Percentiles rank a stretch among this genome's conserved stretches.
phyloP scores from a whole-genome alignment of 306 rosid genomes.

The Glycine latifolia region DNA sequence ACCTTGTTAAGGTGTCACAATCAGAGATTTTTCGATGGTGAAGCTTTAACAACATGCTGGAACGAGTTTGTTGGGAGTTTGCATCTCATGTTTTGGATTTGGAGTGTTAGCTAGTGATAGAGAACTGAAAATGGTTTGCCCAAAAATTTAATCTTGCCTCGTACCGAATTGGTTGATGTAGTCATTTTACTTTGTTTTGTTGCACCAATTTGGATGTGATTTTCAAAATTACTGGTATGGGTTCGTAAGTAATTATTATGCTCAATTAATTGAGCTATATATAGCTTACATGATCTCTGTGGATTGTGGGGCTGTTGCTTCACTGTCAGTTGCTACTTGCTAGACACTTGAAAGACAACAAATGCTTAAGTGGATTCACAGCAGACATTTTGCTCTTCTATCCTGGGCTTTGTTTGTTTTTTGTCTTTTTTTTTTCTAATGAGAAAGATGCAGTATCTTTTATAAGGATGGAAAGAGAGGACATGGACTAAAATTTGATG shows the following conservation, averaged over 20 bases:
- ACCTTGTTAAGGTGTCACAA: constrained; percentile 42
- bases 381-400: background rate
- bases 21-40: constrained; percentile 45
- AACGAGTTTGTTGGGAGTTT: constrained; percentile 39
- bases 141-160: constrained; percentile 15
- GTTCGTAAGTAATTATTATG: background rate
- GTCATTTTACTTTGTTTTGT: constrained; percentile 11
- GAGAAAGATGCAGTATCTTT: background rate
- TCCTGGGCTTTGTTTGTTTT: background rate
- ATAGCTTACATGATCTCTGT: background rate
- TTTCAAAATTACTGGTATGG: constrained; percentile 16
- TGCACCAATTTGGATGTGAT: constrained; percentile 10
- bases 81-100: constrained; percentile 15
- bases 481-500: no score
- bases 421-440: background rate
- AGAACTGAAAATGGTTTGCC: constrained; percentile 2
- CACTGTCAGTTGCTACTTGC: background rate
- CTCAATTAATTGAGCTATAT: constrained; percentile 19
- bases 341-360: background rate
- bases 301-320: background rate
- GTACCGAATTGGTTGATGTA: background rate
- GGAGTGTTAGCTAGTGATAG: background rate
- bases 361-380: constrained; percentile 23
- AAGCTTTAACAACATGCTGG: constrained; percentile 32
- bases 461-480: no score